These are phyloP conservation scores for Pleurotus tuoliensis DNA, from an alignment of 768 basidiomycete genomes.

Conservation along the genomic window DNA sequence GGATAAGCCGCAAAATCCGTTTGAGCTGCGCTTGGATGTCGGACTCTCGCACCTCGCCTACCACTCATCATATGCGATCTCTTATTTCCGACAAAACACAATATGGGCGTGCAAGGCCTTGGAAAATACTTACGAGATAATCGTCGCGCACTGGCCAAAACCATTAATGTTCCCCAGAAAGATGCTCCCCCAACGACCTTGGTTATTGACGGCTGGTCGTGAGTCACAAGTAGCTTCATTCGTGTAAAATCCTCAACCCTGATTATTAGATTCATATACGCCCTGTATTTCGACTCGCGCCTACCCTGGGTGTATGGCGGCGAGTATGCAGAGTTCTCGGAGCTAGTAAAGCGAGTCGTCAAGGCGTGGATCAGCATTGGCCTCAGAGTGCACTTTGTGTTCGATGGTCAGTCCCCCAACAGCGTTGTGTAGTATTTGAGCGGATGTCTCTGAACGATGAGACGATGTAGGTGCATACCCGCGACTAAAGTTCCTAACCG, in stretches of 20 bases:
- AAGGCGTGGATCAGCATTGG: slow-evolving; percentile 68
- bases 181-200: slow-evolving; percentile 36
- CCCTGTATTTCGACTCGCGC: slow-evolving; percentile 52
- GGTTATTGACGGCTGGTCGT: slow-evolving; percentile 88
- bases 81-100: not conserved
- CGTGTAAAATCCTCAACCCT: slow-evolving; percentile 9
- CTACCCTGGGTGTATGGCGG: slow-evolving; percentile 87
- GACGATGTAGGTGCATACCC: slow-evolving; percentile 57
- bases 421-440: not conserved
- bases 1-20: too few relatives aligned
- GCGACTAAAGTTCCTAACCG: slow-evolving; percentile 67
- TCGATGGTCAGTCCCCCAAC: slow-evolving; percentile 59
- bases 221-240: slow-evolving; percentile 33
- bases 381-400: slow-evolving; percentile 67
- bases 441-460: slow-evolving; percentile 12
- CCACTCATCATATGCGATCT: not conserved
- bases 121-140: slow-evolving; percentile 51
- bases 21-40: too few relatives aligned
- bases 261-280: slow-evolving; percentile 66
- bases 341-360: slow-evolving; percentile 47
- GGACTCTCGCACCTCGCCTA: too few relatives aligned
- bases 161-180: slow-evolving; percentile 19
- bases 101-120: slow-evolving; percentile 53
- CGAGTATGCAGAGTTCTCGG: slow-evolving; percentile 59
- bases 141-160: slow-evolving; percentile 35